A percentile compares a stretch with the other conserved stretches of the same genome.
These are phyloP conservation scores for Omphalotus guepiniiformis DNA, from an alignment of 768 basidiomycete genomes.

Conservation along the genomic window DNA sequence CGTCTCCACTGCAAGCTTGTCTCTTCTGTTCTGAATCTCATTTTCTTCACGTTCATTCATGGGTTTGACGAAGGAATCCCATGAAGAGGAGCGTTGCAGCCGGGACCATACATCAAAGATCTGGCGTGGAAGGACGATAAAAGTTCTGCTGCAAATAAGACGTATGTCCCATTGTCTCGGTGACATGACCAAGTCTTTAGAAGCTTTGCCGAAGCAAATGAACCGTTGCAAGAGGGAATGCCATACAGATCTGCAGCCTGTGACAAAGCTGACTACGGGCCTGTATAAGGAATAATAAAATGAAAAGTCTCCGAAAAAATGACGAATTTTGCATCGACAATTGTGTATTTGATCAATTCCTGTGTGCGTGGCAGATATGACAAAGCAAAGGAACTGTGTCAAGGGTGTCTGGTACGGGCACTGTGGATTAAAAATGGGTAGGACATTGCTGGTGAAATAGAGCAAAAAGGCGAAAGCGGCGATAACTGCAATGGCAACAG, in stretches of 20 bases:
- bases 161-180: too few relatives aligned
- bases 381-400: not conserved
- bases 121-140: too few relatives aligned
- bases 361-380: not conserved
- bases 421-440: constrained; percentile 10
- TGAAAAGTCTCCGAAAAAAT: too few relatives aligned
- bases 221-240: not conserved
- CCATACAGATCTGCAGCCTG: too few relatives aligned
- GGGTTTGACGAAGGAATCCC: not conserved
- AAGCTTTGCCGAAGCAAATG: too few relatives aligned
- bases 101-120: not conserved
- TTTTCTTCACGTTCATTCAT: not conserved
- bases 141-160: not conserved
- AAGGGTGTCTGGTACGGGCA: constrained; percentile 14
- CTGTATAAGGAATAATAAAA: too few relatives aligned
- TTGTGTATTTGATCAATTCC: too few relatives aligned
- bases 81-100: not conserved
- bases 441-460: constrained; percentile 8
- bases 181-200: too few relatives aligned
- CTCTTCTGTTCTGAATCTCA: not conserved
- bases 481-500: not conserved
- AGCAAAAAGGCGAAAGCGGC: not conserved
- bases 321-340: too few relatives aligned
- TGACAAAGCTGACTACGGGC: too few relatives aligned
- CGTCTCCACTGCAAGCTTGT: not conserved